Evolutionary conservation across 2,329 filamentous ascomycete species (phyloP), one percentile per base, ranked within the genome.

Genomic region (Fusarium euwallaceae): DNA sequence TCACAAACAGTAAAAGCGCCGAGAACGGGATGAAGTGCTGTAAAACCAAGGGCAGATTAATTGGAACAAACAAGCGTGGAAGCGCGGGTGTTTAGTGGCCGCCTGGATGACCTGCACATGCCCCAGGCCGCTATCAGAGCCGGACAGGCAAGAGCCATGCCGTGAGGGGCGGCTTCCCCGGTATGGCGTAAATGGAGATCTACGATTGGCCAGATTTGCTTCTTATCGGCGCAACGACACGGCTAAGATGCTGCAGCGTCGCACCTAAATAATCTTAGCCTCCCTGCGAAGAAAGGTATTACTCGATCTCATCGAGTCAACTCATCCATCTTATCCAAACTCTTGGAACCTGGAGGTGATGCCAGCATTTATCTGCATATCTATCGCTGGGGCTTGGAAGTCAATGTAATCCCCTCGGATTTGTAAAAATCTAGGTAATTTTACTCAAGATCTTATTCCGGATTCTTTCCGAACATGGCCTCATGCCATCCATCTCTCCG

Each of bases 261-360:
- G 58, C 48, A 70, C 64, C 64, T 51, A 64, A 66, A 64, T 51
- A 20, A 29, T 55, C 56, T 73, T 78, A 78, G 73, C 61, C 60
- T 61, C 43, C 51, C 70, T 58, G 62, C 59, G 45, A 36, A 71
- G 59, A 70, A 76, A 77, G 64, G 48, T 67, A 74, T 86, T 86
- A 86, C 84, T 84, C 82, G 81, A 86, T 85, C 79, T 78, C 79
- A 85, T 86, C 84, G 84, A 86, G 84, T 86, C 84, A 86, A 75
- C 76, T 58, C 41, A 67, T 66, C 43, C 41, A 67, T 67, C 43
- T 37, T 67, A 51, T 63, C 59, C 72, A 55, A 32, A 65, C 36
- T 22, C 27, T 20, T 58, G 39, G 61, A 43, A 58, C 27, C 20
- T 37, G 36, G 53, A 56, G 24, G 27, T 29, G 58, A 34, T n/a